Evolutionary conservation across 306 rosid genomes (phyloP), one percentile per base, ranked within the genome.

Genomic region (Luffa aegyptiaca): DNA sequence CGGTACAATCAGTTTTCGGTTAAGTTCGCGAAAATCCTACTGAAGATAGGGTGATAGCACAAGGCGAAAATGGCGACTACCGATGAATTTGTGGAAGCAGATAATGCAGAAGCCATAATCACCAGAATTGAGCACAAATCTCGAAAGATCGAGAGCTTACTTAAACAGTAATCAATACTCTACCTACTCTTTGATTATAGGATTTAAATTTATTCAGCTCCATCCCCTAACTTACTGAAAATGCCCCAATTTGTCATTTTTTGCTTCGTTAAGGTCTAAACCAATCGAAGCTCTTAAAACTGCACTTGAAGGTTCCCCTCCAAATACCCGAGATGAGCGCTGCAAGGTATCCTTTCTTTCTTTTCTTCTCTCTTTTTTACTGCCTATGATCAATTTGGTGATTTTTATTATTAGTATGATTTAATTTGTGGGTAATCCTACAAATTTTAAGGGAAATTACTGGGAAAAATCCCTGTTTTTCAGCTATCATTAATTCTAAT

Each of bases 221-320:
- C 31, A 26, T 26, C n/a, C 61, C 78, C 86, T 33, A 11, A 8
- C 42, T 63, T 71, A 10, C 41, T 55, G 13, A 10, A 77, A 68
- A 52, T 16, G 11, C 5, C 17, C 17, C 66, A 21, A 35, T 12
- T 16, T 18, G 56, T 17, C 44, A 62, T 1, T 57, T 20, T 41
- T 79, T 76, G 58, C 13, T 85, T 58, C 82, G 9, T 87, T 52
- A 78, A 93, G 99, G 88, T 90, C 79, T 68, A 95, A 87, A 75
- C 92, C 91, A 1, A 92, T 95, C 18, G 97, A 95, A 86, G 97
- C 99, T 35, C 94, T 95, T 33, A 95, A 90, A 90, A 95, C 99
- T 59, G 99, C 99, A 2, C 97, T 95, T 36, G 99, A 95, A 89
- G 97, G 99, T 69, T 89, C 97, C 35, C 91, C 90, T 86, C 97